Conservation (phyloP, 768 basidiomycete species). For the Mycena floridula region DNA sequence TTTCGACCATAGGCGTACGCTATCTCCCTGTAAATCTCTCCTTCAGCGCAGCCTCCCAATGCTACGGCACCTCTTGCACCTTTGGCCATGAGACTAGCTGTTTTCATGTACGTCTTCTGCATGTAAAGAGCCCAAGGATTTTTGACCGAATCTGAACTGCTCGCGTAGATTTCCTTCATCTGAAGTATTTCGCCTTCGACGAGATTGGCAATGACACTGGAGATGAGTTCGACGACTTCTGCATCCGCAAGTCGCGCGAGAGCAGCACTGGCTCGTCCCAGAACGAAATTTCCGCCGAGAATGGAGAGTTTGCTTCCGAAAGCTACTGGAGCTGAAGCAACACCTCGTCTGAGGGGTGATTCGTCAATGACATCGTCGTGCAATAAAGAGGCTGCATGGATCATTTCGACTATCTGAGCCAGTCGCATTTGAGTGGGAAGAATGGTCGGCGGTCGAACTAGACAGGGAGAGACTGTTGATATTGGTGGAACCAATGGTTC, state of each 20-base stretch:
- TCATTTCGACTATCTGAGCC: conserved; percentile 94
- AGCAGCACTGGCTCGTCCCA: conserved; percentile 80
- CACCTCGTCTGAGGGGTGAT: conserved; percentile 71
- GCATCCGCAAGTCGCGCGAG: conserved; percentile 71
- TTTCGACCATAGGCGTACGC: conserved; percentile 97
- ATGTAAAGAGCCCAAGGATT: conserved; percentile 78
- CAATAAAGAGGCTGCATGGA: conserved; percentile 91
- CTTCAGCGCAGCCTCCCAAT: conserved; percentile 78
- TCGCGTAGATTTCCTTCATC: conserved; percentile 48
- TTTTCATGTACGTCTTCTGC: conserved; percentile 91
- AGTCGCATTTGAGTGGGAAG: conserved; percentile 87
- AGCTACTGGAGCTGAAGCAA: conserved; percentile 70
- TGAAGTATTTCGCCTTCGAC: conserved; percentile 95
- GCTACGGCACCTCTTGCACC: conserved; percentile 82
- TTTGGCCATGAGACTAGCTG: conserved; percentile 91
- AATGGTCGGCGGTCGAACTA: conserved; percentile 25
- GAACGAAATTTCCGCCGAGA: conserved; percentile 85
- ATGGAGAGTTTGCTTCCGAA: conserved; percentile 89
- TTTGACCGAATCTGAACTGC: conserved; percentile 18
- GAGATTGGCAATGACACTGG: conserved; percentile 80
- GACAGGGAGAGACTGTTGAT: conserved; percentile 12
- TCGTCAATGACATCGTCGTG: conserved; percentile 95
- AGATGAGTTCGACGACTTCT: conserved; percentile 87
- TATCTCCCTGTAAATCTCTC: conserved; percentile 85
- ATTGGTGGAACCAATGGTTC: conserved; percentile 13